Conservation (phyloP, 805 yeast genomes). For the Teunomyces aglyptinius region DNA sequence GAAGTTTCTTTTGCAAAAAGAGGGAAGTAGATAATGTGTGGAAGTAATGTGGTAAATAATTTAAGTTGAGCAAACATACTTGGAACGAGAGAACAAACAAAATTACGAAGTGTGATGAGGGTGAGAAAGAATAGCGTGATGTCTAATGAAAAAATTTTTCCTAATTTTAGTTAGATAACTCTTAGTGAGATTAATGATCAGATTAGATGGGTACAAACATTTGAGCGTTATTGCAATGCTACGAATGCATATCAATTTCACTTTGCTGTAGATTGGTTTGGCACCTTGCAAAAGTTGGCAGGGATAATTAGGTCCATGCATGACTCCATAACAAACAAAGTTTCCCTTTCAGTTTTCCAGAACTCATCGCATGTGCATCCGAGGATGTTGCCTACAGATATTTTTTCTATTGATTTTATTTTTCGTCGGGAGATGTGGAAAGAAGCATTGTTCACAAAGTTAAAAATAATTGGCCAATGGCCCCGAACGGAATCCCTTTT, state of each 20-base stretch:
- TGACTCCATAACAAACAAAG: background rate
- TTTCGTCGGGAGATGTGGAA: background rate
- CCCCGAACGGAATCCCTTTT: background rate
- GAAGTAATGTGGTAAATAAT: background rate
- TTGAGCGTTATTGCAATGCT: background rate
- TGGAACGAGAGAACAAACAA: background rate
- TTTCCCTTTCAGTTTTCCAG: background rate
- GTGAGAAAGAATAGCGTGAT: background rate
- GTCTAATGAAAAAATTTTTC: background rate
- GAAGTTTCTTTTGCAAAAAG: background rate
- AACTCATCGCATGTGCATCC: background rate
- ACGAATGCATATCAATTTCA: background rate
- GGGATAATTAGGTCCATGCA: background rate
- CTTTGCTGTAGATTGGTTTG: background rate
- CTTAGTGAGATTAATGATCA: background rate
- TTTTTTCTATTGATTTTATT: background rate
- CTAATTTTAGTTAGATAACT: background rate
- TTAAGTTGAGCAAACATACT: background rate
- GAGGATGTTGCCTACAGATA: conserved; percentile 1
- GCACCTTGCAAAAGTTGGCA: background rate
- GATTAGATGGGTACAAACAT: background rate
- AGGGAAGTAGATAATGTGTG: background rate
- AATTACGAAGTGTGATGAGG: background rate
- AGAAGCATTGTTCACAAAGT: background rate
- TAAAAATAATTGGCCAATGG: background rate